Conservation (phyloP, 2,329 filamentous ascomycete genomes). For the Aureobasidium subglaciale region DNA sequence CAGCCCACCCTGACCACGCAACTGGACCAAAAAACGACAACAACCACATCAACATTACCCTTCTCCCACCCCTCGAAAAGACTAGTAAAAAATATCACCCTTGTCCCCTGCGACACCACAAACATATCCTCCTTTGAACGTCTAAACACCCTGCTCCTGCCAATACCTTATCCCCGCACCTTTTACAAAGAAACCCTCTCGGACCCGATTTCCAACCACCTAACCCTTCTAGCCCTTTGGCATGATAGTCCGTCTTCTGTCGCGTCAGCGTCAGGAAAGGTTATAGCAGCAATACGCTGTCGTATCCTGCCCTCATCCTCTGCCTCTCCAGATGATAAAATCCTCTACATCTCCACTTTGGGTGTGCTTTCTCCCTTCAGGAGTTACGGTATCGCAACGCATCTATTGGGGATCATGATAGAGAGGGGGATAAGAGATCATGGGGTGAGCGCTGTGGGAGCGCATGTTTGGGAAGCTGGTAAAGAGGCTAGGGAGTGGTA, state of each 20-base stretch:
- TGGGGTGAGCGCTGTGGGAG: slow-evolving; percentile 46
- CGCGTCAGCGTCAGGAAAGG: slow-evolving; percentile 25
- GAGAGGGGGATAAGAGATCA: slow-evolving; percentile 38
- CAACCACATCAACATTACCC: background rate
- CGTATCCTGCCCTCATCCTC: slow-evolving; percentile 31
- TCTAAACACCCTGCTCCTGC: slow-evolving; percentile 52
- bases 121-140: slow-evolving; percentile 51
- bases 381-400: slow-evolving; percentile 49
- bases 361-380: slow-evolving; percentile 54
- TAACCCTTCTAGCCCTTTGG: slow-evolving; percentile 56
- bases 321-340: slow-evolving; percentile 19
- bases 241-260: slow-evolving; percentile 35
- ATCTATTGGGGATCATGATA: slow-evolving; percentile 40
- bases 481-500: slow-evolving; percentile 56
- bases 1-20: background rate
- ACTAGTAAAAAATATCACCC: slow-evolving; percentile 44
- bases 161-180: slow-evolving; percentile 53
- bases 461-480: slow-evolving; percentile 59
- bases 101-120: slow-evolving; percentile 45
- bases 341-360: slow-evolving; percentile 56
- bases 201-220: slow-evolving; percentile 43
- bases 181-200: slow-evolving; percentile 56
- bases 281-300: slow-evolving; percentile 43
- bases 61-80: slow-evolving; percentile 13
- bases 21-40: background rate